These are phyloP conservation scores for Coprinopsis strossmayeri DNA, from an alignment of 768 basidiomycete genomes.

Conservation along the genomic window DNA sequence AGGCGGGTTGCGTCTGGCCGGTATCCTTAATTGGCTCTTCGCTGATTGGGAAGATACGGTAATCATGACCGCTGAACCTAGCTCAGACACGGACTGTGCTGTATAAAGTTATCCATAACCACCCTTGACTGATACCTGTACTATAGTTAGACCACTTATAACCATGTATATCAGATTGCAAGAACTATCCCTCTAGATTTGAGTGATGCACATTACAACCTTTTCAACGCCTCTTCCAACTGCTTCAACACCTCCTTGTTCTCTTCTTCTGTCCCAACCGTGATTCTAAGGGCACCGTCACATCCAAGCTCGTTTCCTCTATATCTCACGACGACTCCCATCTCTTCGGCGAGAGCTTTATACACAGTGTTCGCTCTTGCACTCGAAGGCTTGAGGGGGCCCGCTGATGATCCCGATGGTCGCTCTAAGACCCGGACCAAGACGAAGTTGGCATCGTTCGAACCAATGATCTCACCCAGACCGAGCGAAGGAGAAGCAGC, in stretches of 20 bases:
- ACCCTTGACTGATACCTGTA: too few species aligned
- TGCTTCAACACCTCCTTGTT: slow-evolving; percentile 53
- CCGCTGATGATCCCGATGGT: background rate
- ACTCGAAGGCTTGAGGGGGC: slow-evolving; percentile 20
- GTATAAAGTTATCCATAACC: too few species aligned
- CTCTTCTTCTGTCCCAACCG: slow-evolving; percentile 81
- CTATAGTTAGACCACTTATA: too few species aligned
- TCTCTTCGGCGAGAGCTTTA: slow-evolving; percentile 74
- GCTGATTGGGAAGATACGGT: slow-evolving; percentile 13
- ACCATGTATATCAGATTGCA: too few species aligned
- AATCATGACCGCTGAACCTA: too few species aligned
- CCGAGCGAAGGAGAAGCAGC: slow-evolving; percentile 31
- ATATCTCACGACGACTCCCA: slow-evolving; percentile 86
- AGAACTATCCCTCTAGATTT: too few species aligned
- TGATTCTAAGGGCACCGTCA: slow-evolving; percentile 80
- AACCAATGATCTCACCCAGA: slow-evolving; percentile 67
- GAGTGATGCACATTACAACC: too few species aligned
- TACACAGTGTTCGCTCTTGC: slow-evolving; percentile 61
- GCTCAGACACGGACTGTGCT: too few species aligned
- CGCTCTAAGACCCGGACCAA: slow-evolving; percentile 64
- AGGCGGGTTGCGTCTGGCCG: slow-evolving; percentile 81
- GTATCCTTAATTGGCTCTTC: slow-evolving; percentile 72
- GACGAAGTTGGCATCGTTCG: slow-evolving; percentile 87
- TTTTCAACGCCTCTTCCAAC: slow-evolving; percentile 41
- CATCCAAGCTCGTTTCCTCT: slow-evolving; percentile 86